Base-by-base conservation (phyloP, 345 rosid genomes). In the Populus alba region DNA sequence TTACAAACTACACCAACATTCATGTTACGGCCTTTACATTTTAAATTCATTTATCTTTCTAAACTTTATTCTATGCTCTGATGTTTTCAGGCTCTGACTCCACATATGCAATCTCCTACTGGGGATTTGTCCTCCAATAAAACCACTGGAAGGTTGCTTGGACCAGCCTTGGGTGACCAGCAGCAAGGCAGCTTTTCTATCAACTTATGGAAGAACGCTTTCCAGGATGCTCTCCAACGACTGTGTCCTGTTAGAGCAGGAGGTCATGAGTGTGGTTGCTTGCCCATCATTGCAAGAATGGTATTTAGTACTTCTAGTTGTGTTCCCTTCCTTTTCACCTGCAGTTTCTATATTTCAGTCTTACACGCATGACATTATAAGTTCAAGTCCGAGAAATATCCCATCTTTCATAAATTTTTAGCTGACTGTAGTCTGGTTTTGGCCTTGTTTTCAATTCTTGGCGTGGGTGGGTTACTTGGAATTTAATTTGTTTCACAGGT, bases 201-300 rank as follows among this genome's bases (percentile, higher is more conserved):
- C 22, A 80, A 82, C 78, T 80, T 94, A 69, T 96, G 99, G 99
- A 90, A 82, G 55, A 87, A 77, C 74, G 97, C 98, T 85, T 92
- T 96, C 75, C 85, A 83, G 83, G 99, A 94, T 83, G 97, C 97
- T 59, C 74, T 85, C 39, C 88, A 85, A 76, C 87, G 89, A 74
- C 87, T 96, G 81, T 96, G 99, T 86, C 97, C 99, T 72, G 90
- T 91, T 82, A 85, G 95, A 87, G 97, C 92, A 1, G 93, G 84
- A 10, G 93, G 94, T 29, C 98, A 94, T 70, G 95, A 89, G 68
- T 96, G 99, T 31, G 99, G 99, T 74, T 96, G 98, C 91, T 86
- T 94, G 81, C 95, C 93, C 31, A 85, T 88, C 4, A 78, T 94
- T 73, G 93, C 94, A 79, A 89, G 82, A 86, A 86, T 84, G 92